Evolutionary conservation across 371 early-diverging fungal genomes (phyloP), one percentile per base, ranked within the genome.

Genomic region (Rhizomucor miehei): DNA sequence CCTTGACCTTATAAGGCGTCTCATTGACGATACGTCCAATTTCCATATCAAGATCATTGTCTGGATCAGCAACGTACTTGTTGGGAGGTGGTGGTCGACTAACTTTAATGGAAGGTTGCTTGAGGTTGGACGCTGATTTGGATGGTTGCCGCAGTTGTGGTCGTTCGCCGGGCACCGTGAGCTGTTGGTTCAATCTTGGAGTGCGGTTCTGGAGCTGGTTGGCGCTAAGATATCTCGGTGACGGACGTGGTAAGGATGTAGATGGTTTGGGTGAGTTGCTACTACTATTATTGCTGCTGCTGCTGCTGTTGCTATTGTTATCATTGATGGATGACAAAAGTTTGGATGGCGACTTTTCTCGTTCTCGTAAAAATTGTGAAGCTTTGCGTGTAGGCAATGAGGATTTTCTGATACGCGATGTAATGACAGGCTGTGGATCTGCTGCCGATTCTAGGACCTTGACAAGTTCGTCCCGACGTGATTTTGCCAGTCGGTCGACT

Each of bases 11-110:
- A 53, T 77, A 73, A 13, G 69, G 66, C 24, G 69, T 66, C 44
- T 79, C 74, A 44, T 89, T 89, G 12, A 89, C 85, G 41, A 88
- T 83, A 20, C 77, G 67, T 1, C 87, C 89, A 25, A 89, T 81
- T 56, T 86, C 86, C 12, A 87, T 85, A 68, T 89, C 89, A 51
- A 89, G 57, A 24, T 73, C 79, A 46, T 86, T 86, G 37, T 65
- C 62, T 17, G 85, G 77, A 63, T 88, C 81, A 0, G 89, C 80
- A 17, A 83, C 70, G 47, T 87, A 87, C 5, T 58, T 51, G 49
- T 82, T 79, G 10, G 66, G 44, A 13, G 72, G 59, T 38, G 67
- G 56, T 53, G 73, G 62, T 1, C 29, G 29, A 8, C 8, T 29
- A 3, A 29, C 29, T 29, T 29, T 29, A 8, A 44, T 38, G 17